Conservation (phyloP, 2,329 filamentous ascomycete genomes). For the Colletotrichum sp. region DNA sequence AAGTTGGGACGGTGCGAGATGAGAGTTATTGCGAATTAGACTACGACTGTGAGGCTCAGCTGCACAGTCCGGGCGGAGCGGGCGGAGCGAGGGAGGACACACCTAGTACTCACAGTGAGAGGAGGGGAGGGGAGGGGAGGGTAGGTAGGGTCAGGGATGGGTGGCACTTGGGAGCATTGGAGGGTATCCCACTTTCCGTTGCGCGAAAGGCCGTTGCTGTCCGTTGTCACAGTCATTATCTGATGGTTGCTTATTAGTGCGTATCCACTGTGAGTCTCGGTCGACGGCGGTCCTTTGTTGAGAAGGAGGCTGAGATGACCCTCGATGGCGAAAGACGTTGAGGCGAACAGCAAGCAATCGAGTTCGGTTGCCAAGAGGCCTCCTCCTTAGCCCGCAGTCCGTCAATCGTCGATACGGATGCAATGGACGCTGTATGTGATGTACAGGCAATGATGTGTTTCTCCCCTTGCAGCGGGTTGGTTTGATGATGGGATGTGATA, state of each 20-base stretch:
- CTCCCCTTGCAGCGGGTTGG: not conserved
- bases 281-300: not conserved
- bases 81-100: not conserved
- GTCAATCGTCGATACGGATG: not conserved
- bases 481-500: slow-evolving; percentile 11
- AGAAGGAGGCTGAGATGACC: not conserved
- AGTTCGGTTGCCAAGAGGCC: slow-evolving; percentile 2
- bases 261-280: not conserved
- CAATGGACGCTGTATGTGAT: not conserved
- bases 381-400: not conserved
- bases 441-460: not conserved
- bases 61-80: slow-evolving; percentile 6
- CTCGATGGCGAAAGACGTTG: not conserved
- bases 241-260: not conserved
- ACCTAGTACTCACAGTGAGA: not conserved
- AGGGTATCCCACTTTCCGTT: not conserved
- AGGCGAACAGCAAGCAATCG: not conserved
- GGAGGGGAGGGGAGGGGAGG: not conserved
- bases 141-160: not conserved
- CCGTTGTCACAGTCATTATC: not conserved
- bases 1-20: not conserved
- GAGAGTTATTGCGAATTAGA: not conserved
- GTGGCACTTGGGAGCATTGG: not conserved
- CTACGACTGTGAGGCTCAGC: slow-evolving; percentile 10
- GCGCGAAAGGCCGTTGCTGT: not conserved